Conservation (phyloP, 176 grass and related monocot species). For the Hyparrhenia diplandra region DNA sequence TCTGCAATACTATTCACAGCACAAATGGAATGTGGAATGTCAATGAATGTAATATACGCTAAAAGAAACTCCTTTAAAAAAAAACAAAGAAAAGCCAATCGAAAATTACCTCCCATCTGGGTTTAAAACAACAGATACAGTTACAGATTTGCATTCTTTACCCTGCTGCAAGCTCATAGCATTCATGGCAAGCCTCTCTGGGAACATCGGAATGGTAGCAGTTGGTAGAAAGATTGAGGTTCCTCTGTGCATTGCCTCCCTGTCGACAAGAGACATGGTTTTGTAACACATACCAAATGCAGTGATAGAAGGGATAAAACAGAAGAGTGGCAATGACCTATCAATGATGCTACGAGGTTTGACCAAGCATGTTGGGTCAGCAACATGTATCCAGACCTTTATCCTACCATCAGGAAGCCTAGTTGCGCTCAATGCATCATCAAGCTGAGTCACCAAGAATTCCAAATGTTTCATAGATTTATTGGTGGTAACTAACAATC, state of each 20-base stretch:
- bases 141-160: constrained; percentile 71
- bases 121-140: constrained; percentile 70
- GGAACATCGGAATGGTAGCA: constrained; percentile 88
- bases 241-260: constrained; percentile 93
- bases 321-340: constrained; percentile 47
- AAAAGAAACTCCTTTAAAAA: not conserved
- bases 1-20: constrained; percentile 74
- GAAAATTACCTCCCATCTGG: constrained; percentile 71
- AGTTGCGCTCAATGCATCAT: constrained; percentile 93
- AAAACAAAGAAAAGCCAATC: not conserved
- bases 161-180: constrained; percentile 96
- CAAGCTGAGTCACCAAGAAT: constrained; percentile 55
- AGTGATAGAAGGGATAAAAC: constrained; percentile 5
- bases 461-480: constrained; percentile 9
- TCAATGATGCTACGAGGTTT: constrained; percentile 79
- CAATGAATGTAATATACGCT: constrained; percentile 6
- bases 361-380: constrained; percentile 76
- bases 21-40: constrained; percentile 27
- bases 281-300: not conserved
- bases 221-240: constrained; percentile 97
- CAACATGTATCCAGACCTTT: constrained; percentile 97
- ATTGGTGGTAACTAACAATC: not conserved
- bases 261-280: constrained; percentile 15
- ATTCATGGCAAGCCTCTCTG: constrained; percentile 89
- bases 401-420: constrained; percentile 83